These are phyloP conservation scores for Picochlorum sp. DNA, from an alignment of 139 green algal genomes.

Conservation along the genomic window DNA sequence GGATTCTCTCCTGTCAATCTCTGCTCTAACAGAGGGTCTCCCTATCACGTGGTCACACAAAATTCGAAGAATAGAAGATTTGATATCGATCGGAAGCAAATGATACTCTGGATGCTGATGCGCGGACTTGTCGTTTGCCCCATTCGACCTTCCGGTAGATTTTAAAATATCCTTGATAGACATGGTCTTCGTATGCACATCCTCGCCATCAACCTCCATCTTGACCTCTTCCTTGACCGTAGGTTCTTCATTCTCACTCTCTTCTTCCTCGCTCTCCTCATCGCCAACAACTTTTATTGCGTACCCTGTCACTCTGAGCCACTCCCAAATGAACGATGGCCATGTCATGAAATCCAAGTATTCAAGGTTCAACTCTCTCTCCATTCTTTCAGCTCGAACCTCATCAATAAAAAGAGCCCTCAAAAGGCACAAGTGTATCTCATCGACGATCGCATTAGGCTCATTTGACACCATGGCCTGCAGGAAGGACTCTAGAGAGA, in stretches of 20 bases:
- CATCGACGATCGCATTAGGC: constrained; percentile 42
- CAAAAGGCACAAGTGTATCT: constrained; percentile 49
- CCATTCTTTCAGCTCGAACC: constrained; percentile 22
- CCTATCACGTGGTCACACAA: constrained; percentile 55
- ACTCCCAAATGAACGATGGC: constrained; percentile 67
- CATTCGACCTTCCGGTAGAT: neutral
- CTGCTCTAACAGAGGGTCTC: constrained; percentile 31
- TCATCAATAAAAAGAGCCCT: constrained; percentile 42
- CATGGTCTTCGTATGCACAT: too few relatives aligned
- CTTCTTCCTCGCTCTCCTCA: constrained; percentile 12
- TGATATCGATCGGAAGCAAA: constrained; percentile 25
- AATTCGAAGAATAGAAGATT: constrained; percentile 38
- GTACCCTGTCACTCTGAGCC: constrained; percentile 29
- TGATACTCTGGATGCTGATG: constrained; percentile 37
- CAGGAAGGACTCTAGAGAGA: constrained; percentile 41
- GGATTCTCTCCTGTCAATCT: constrained; percentile 62
- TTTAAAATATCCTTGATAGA: neutral
- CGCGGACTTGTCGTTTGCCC: neutral
- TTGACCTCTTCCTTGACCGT: neutral
- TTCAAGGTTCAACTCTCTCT: constrained; percentile 33
- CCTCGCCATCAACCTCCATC: neutral
- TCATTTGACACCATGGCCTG: constrained; percentile 25
- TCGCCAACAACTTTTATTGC: constrained; percentile 10
- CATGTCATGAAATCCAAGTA: constrained; percentile 59
- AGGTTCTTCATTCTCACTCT: neutral